Evolutionary conservation across 2,329 filamentous ascomycete genomes (phyloP), one percentile per base, ranked within the genome.

Genomic region (Colletotrichum abscissum): DNA sequence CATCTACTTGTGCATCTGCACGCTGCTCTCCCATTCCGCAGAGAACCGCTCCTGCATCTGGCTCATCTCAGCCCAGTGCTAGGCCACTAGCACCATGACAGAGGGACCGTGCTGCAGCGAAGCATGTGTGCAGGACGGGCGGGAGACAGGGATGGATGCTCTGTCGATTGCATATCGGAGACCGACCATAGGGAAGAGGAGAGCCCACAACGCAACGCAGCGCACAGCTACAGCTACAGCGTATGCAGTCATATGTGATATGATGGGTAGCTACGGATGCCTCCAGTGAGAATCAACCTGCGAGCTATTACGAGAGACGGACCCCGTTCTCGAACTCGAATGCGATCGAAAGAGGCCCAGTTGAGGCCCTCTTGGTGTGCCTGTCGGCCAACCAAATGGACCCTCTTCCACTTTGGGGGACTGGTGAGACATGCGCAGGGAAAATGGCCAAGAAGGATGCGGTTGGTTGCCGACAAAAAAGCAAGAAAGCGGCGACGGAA

Each of bases 1-100:
- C 72, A 72, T 65, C 63, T 68, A 64, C 64, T 56, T 38, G 59
- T 74, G 63, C 72, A 67, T 65, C 68, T 67, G 72, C 63, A 63
- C 19, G 66, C 59, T 30, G 65, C 64, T 54, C 63, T 57, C 59
- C 33, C 67, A 55, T 42, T 52, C 46, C 62, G 62, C 42, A 69
- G 35, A 49, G 42, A 49, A 49, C 19, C 42, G 54, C 46, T 38
- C 54, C 54, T 64, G 66, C 67, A 60, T 60, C 28, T 70, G 42
- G 67, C 57, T 67, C 68, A 66, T 67, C 69, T 62, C 65, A 67
- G 73, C 60, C 73, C 62, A 63, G 46, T 62, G 42, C 52, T 42
- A 30, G 60, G 67, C 73, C 73, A 69, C 54, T 75, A 42, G 67
- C 46, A 73, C 46, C 49, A 30, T 57, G 60, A 54, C 60, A 49